Percentiles rank a stretch among this genome's conserved stretches.
Evolutionary conservation across 495 filamentous ascomycete genomes (phyloP).

Genomic region (Niebla homalea): DNA sequence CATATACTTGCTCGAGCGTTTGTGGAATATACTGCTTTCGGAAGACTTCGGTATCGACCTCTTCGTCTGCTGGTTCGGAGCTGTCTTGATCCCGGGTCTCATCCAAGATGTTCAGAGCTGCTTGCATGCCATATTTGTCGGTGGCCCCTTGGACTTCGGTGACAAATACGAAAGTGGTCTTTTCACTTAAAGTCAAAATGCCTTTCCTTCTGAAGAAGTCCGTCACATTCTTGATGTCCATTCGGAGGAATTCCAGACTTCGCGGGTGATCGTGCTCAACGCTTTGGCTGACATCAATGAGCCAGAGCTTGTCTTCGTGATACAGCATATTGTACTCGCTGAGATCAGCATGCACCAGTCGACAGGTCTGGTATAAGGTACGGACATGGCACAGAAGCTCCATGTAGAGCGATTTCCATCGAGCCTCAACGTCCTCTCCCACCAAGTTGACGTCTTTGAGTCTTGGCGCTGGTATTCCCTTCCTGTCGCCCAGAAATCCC

Average conservation of each 20-base stretch:
- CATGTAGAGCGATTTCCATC: slow-evolving; percentile 65
- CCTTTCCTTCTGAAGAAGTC: slow-evolving; percentile 83
- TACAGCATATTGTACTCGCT: slow-evolving; percentile 96
- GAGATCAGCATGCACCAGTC: slow-evolving; percentile 86
- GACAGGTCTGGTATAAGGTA: slow-evolving; percentile 78
- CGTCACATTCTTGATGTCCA: slow-evolving; percentile 92
- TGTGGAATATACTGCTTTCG: slow-evolving; percentile 91
- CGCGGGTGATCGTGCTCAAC: slow-evolving; percentile 94
- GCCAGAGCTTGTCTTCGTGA: slow-evolving; percentile 66
- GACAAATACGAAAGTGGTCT: slow-evolving; percentile 67
- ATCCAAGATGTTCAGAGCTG: slow-evolving; percentile 37
- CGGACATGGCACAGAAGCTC: slow-evolving; percentile 82
- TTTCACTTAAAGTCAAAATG: slow-evolving; percentile 64
- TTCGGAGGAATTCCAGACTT: slow-evolving; percentile 80
- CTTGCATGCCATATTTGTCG: slow-evolving; percentile 38
- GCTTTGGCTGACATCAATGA: slow-evolving; percentile 95
- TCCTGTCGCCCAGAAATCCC: slow-evolving; percentile 78
- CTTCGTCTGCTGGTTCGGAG: slow-evolving; percentile 29
- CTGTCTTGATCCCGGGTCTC: slow-evolving; percentile 28
- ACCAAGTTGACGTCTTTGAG: slow-evolving; percentile 60
- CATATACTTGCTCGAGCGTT: slow-evolving; percentile 86
- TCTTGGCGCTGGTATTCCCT: slow-evolving; percentile 74
- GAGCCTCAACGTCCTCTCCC: slow-evolving; percentile 39
- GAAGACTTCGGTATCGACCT: slow-evolving; percentile 83
- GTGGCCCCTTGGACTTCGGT: slow-evolving; percentile 40